Evolutionary conservation across 1,139 yeast species (phyloP), one percentile per base, ranked within the genome.

Genomic region (Saccharomyces hybrid): DNA sequence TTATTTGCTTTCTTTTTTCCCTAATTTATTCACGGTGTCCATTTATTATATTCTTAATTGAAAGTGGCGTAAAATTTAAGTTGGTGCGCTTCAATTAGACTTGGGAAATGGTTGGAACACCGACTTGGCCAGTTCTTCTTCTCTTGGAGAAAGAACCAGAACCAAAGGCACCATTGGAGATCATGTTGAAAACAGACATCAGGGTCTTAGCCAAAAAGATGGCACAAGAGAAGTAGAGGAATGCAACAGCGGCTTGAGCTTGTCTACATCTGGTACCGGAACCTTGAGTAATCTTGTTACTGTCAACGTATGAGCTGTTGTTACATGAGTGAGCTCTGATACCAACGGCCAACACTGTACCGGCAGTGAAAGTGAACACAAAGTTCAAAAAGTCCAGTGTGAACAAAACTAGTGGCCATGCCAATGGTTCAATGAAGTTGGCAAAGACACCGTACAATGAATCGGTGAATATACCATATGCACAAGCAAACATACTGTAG

Each of bases 291-390:
- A 90, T 80, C 59, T 72, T 74, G 79, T 91, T 89, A 63, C 62
- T 48, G 63, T 82, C 76, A 61, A 89, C 59, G 79, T 89, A 90
- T 54, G 56, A 62, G 57, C 76, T 61, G 82, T 90, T 87, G 64
- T 75, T 57, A 79, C 99, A 93, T 48, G 96, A 85, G 80, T 90
- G 97, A 58, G 78, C 81, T 72, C 89, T 82, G 70, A 88, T 84
- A 65, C 84, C 95, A 59, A 90, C 95, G 56, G 97, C 98, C 71
- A 93, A 77, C 53, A 96, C 96, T 57, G 96, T 82, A 63, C 93
- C 98, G 62, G 88, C 98, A 54, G 98, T 84, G 73, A 93, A 88
- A 56, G 96, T 84, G 82, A 93, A 91, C 62, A 90, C 88, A 68
- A 85, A 76, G 81, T 90, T 89, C 74, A 93, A 78, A 74, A 89